A percentile compares a stretch with the other conserved stretches of the same genome.
Evolutionary conservation across 1,139 yeast species (phyloP).

Genomic region (Yamadazyma oceani): DNA sequence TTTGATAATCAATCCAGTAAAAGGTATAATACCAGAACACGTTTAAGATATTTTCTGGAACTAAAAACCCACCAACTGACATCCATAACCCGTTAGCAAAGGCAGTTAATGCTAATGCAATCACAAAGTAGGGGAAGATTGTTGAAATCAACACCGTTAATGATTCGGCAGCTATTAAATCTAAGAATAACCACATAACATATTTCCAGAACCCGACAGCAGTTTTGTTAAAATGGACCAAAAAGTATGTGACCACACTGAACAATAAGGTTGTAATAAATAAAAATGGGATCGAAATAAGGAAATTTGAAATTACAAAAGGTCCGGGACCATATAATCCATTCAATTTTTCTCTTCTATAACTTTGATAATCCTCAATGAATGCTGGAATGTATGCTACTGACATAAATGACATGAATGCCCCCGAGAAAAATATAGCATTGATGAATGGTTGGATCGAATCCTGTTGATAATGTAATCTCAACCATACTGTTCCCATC

Average conservation of each 20-base stretch:
- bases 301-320: constrained; percentile 32
- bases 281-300: constrained; percentile 39
- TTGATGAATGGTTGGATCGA: constrained; percentile 37
- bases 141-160: constrained; percentile 36
- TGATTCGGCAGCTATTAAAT: constrained; percentile 41
- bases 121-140: constrained; percentile 36
- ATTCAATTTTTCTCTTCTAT: constrained; percentile 30
- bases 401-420: constrained; percentile 45
- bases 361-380: constrained; percentile 33
- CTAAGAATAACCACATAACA: constrained; percentile 38
- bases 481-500: constrained; percentile 45
- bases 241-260: constrained; percentile 33
- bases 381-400: constrained; percentile 44
- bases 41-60: constrained; percentile 31
- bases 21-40: constrained; percentile 40
- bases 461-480: constrained; percentile 27
- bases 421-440: constrained; percentile 43
- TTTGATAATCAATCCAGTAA: constrained; percentile 41
- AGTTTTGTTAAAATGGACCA: constrained; percentile 28
- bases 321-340: constrained; percentile 40
- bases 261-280: constrained; percentile 33
- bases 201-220: constrained; percentile 33
- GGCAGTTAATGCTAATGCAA: constrained; percentile 39
- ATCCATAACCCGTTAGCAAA: constrained; percentile 46
- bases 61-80: constrained; percentile 44